Evolutionary conservation across 2,329 filamentous ascomycete genomes (phyloP).

Genomic region (Fusarium foetens): DNA sequence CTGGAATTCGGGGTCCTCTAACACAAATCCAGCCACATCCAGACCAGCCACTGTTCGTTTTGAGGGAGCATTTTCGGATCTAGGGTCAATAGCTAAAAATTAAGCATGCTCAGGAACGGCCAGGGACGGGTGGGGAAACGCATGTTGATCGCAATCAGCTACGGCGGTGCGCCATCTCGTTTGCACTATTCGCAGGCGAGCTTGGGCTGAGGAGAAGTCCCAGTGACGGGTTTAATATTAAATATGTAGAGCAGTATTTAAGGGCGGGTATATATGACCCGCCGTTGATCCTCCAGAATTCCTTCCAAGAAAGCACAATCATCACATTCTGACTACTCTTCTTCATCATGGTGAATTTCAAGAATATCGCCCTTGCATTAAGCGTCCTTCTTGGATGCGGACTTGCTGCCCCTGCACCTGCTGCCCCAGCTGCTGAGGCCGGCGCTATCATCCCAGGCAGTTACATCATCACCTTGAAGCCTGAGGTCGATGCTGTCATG

Average conservation of each 20-base stretch:
- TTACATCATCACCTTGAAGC: constrained; percentile 71
- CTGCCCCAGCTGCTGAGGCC: neutral
- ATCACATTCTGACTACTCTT: neutral
- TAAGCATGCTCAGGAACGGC: neutral
- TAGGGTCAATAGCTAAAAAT: neutral
- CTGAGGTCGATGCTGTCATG: constrained; percentile 49
- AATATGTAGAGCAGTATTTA: neutral
- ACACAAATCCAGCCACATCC: neutral
- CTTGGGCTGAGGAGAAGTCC: neutral
- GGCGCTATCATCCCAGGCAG: constrained; percentile 48
- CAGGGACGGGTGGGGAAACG: neutral
- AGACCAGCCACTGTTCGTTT: neutral
- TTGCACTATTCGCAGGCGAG: neutral
- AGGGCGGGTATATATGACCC: neutral
- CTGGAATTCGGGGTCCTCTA: neutral
- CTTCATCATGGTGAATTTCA: constrained; percentile 11
- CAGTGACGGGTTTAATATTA: neutral
- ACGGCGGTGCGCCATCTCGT: neutral
- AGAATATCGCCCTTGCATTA: neutral
- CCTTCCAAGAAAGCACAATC: too few relatives aligned
- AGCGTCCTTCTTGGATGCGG: constrained; percentile 13
- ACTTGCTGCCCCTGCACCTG: constrained; percentile 7
- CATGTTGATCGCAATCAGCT: constrained; percentile 10
- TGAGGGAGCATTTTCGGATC: neutral
- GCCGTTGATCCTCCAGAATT: neutral